Evolutionary conservation across 257 asterid species (phyloP), one percentile per base, ranked within the genome.

Genomic region (Dorcoceras hygrometricum): DNA sequence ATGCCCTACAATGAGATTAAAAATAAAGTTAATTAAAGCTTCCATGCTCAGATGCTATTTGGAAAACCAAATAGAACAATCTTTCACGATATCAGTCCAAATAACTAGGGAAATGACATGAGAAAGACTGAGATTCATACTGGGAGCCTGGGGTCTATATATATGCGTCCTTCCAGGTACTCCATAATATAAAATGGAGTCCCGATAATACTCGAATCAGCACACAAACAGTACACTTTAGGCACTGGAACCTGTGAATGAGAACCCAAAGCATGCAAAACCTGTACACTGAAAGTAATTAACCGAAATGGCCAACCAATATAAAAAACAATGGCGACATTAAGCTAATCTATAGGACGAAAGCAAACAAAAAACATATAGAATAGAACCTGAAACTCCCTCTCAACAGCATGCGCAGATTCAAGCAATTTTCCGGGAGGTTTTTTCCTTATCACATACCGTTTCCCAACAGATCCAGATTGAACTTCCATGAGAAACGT

Each of bases 171-270:
- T 82, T 93, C 97, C 27, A 93, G 74, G 76, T 83, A 93, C 82
- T 90, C 97, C 99, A 90, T 93, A 66, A 93, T 86, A 87, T 93
- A 93, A 79, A 93, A 93, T 26, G 98, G 90, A 53, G 97, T 92
- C 69, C 98, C 98, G 16, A 92, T 86, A 75, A 92, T 83, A 61
- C 84, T 84, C 27, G 95, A 73, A 71, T 92, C 96, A 5, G 83
- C 83, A 84, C 98, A 89, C 78, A 92, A 76, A 78, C 95, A 92
- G 82, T 75, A 87, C 16, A 87, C 98, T 76, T 86, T 89, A 26
- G 98, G 98, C 69, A 89, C 99, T 0, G 97, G 99, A 71, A 93
- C 96, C 79, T 73, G 56, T 7, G 95, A 85, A 67, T 76, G 81
- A 65, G 86, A 76, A 59, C 97, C 85, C 73, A 93, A 82, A 72